Evolutionary conservation across 306 rosid species (phyloP).

Genomic region (Leucaena leucocephala): DNA sequence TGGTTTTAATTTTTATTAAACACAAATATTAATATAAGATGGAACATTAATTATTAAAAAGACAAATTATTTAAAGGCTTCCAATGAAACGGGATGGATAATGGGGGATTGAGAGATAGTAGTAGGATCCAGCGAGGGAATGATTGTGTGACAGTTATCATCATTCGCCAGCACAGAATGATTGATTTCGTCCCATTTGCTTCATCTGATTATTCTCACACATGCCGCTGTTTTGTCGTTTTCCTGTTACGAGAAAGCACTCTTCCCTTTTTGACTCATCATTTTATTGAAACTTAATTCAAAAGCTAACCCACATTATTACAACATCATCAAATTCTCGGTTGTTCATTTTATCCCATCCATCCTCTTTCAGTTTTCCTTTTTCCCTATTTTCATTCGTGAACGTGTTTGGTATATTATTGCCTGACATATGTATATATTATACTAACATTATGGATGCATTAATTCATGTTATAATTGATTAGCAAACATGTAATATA

Average conservation of each 20-base stretch:
- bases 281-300: conserved; percentile 17
- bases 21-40: too few species aligned
- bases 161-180: conserved; percentile 41
- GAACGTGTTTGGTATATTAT: not conserved
- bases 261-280: conserved; percentile 33
- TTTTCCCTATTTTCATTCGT: too few species aligned
- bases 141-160: conserved; percentile 37
- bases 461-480: too few species aligned
- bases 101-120: not conserved
- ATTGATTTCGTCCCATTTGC: conserved; percentile 39
- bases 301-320: conserved; percentile 18
- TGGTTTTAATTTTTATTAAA: too few species aligned
- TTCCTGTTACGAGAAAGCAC: conserved; percentile 39
- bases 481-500: too few species aligned
- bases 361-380: not conserved
- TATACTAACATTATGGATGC: too few species aligned
- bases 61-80: not conserved
- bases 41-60: not conserved
- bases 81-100: not conserved
- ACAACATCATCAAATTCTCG: not conserved
- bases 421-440: not conserved
- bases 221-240: conserved; percentile 37
- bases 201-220: conserved; percentile 20
- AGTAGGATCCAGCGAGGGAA: conserved; percentile 7
- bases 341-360: not conserved